These are phyloP conservation scores for Tylopilus felleus DNA, from an alignment of 768 basidiomycete genomes.

Conservation along the genomic window DNA sequence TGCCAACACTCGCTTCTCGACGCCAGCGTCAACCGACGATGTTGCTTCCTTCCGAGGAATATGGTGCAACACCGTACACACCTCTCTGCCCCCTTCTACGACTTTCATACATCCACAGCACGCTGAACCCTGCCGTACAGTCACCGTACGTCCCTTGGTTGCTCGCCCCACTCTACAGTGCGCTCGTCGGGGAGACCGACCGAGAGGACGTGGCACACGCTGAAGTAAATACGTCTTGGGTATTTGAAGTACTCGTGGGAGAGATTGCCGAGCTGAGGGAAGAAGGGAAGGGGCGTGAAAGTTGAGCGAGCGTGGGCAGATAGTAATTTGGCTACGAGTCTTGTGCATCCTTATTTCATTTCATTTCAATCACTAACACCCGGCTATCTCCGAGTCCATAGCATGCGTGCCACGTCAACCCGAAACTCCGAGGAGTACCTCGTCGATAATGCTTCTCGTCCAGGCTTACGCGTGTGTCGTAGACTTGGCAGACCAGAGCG, in stretches of 20 bases:
- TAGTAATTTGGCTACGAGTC: conserved; percentile 50
- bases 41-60: conserved; percentile 45
- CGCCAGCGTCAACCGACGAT: conserved; percentile 37
- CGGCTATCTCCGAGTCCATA: too few relatives aligned
- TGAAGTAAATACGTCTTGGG: conserved; percentile 82
- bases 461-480: too few relatives aligned
- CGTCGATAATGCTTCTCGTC: too few relatives aligned
- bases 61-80: conserved; percentile 53
- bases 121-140: conserved; percentile 67
- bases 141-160: conserved; percentile 69
- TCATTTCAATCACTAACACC: too few relatives aligned
- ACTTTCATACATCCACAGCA: conserved; percentile 66
- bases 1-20: conserved; percentile 26
- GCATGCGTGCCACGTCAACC: too few relatives aligned
- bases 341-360: too few relatives aligned
- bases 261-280: conserved; percentile 75
- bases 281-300: conserved; percentile 59
- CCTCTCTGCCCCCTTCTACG: conserved; percentile 61
- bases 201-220: conserved; percentile 58
- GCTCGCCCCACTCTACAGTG: conserved; percentile 65
- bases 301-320: conserved; percentile 65
- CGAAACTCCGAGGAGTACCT: too few relatives aligned
- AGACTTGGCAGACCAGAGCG: too few relatives aligned
- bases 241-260: conserved; percentile 69
- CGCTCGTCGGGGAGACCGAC: conserved; percentile 58